Evolutionary conservation across 2,329 filamentous ascomycete species (phyloP).

Genomic region (Tolypocladium paradoxum): DNA sequence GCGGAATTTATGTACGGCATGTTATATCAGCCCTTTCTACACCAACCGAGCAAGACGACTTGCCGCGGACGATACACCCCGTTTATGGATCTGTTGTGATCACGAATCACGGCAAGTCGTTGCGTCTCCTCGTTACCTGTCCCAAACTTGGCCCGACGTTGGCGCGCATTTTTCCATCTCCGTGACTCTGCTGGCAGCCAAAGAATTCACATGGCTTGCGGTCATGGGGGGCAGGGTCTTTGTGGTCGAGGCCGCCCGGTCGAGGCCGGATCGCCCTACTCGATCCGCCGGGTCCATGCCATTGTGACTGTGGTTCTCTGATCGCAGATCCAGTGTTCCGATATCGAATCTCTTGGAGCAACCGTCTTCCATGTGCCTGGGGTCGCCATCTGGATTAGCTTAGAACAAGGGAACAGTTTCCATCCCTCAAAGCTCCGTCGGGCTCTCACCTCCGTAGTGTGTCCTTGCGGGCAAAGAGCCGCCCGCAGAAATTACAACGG

Average conservation of each 20-base stretch:
- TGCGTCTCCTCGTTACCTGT: neutral
- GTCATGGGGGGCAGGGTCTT: neutral
- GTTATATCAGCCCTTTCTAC: neutral
- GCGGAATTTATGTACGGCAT: neutral
- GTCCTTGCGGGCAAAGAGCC: constrained; percentile 69
- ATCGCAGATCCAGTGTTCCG: constrained; percentile 36
- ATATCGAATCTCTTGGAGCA: constrained; percentile 58
- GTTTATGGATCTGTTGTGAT: neutral
- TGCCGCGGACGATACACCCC: neutral
- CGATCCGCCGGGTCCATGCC: neutral
- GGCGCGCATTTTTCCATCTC: neutral
- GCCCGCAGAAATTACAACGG: constrained; percentile 59
- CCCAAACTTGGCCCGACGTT: neutral
- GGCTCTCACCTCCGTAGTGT: constrained; percentile 61
- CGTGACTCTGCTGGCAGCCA: neutral
- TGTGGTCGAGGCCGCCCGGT: neutral
- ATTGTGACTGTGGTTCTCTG: constrained; percentile 8
- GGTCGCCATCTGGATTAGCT: neutral
- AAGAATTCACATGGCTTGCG: neutral
- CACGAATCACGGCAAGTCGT: neutral
- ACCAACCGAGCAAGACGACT: neutral
- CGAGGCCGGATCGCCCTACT: neutral
- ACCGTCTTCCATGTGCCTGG: constrained; percentile 66
- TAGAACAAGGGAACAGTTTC: too few species aligned
- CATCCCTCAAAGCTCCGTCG: neutral